Evolutionary conservation across 257 asterid species (phyloP).

Genomic region (Solanum chaucha): DNA sequence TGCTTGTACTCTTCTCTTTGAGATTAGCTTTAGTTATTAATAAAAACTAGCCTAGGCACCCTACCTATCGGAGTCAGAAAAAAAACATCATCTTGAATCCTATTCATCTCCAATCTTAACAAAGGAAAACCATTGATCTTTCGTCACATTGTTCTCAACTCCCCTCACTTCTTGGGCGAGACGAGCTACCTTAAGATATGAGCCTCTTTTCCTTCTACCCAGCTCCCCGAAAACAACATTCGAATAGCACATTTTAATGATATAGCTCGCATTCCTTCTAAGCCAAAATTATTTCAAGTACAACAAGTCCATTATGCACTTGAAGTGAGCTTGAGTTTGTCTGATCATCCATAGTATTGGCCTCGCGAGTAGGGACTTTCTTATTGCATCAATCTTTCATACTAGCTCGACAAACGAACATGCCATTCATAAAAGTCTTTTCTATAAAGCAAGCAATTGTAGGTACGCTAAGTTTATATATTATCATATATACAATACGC

Average conservation of each 20-base stretch:
- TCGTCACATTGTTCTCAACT: not conserved
- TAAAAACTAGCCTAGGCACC: not conserved
- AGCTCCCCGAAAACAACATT: not conserved
- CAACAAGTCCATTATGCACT: not conserved
- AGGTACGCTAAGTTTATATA: no score
- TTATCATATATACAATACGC: not conserved
- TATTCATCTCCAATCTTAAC: not conserved
- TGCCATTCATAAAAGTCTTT: not conserved
- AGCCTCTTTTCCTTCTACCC: not conserved
- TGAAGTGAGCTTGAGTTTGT: not conserved
- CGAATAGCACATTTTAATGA: fast-evolving
- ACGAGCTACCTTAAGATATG: not conserved
- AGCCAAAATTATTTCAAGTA: not conserved
- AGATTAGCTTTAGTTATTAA: not conserved
- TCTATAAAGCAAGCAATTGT: not conserved
- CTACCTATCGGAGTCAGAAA: fast-evolving
- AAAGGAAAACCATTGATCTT: not conserved
- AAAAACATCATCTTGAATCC: not conserved
- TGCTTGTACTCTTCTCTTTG: not conserved
- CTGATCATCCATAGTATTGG: not conserved
- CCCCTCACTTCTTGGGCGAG: fast-evolving
- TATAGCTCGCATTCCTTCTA: not conserved
- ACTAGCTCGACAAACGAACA: not conserved
- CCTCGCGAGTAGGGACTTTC: not conserved
- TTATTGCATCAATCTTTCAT: not conserved